Base-by-base conservation (phyloP, 768 basidiomycete genomes). In the Guyanaporus albipodus region DNA sequence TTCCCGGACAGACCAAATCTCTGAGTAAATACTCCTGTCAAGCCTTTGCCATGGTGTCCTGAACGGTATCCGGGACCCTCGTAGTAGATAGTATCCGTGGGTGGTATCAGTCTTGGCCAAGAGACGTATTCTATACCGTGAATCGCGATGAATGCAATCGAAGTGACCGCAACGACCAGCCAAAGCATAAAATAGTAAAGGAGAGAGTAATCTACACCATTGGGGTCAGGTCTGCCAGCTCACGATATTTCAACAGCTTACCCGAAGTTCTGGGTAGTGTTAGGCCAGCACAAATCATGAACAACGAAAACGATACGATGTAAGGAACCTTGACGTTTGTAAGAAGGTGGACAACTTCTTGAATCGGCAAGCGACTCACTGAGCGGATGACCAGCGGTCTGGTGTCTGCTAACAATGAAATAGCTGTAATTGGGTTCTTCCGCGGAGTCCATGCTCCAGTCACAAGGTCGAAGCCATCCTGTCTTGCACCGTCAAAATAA, bases 401-500 rank as follows among this genome's bases (percentile, higher is more conserved):
- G 38, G 75, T 72, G 62, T 97, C 93, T 15, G 80, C 73, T 38
- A 95, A 72, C 50, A 91, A 71, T 50, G 87, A 84, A 54, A 85
- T 67, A 10, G 85, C 73, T 9, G 83, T 78, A 31, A 82, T 73
- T 17, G 85, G 85, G 29, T 80, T 85, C 56, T 79, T 83, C 52
- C 81, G 77, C n/a, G 94, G 89, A 27, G 82, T 74, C 91, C 93
- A 99, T 8, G 77, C 74, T 4, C 96, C 96, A 19, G 93, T 93
- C 50, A 99, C 74, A 47, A 99, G 75, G 64, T 99, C 96, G 61
- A 88, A 96, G 8, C 89, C 92, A 68, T 99, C 96, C 83, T 93
- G 57, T 60, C 94, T 74, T 40, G 92, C 77, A 7, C 96, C 96
- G 64, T 99, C 96, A 53, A 96, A 87, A 70, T 91, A 91, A 62